Evolutionary conservation across 176 grass and related monocot genomes (phyloP).

Genomic region (Oryza meyeriana): DNA sequence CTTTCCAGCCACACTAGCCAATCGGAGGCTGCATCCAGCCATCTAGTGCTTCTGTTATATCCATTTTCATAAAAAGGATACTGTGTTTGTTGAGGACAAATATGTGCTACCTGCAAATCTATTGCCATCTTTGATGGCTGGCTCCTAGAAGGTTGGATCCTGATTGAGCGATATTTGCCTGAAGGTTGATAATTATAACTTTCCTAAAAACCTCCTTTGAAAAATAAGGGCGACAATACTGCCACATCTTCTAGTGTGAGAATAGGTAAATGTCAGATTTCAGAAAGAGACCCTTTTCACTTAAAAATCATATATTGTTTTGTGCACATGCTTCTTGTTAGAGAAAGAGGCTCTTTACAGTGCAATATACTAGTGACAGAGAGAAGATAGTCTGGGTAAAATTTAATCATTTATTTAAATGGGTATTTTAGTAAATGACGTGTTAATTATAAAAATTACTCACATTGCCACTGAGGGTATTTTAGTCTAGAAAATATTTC

Average conservation of each 20-base stretch:
- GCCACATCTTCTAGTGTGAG: background rate
- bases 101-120: constrained; percentile 23
- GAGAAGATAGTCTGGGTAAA: too few species aligned
- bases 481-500: too few species aligned
- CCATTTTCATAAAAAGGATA: background rate
- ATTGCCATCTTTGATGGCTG: background rate
- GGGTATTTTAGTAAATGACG: too few species aligned
- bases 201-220: background rate
- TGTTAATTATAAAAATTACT: too few species aligned
- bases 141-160: background rate
- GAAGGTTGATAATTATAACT: background rate
- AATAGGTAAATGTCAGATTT: background rate
- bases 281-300: background rate
- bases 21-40: background rate
- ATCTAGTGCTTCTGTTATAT: background rate
- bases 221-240: background rate
- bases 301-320: background rate
- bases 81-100: background rate
- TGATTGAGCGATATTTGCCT: background rate
- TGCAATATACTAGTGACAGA: too few species aligned
- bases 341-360: too few species aligned
- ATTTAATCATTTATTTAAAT: too few species aligned
- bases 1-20: constrained; percentile 9
- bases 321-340: background rate
- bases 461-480: too few species aligned